Evolutionary conservation across 345 rosid species (phyloP).

Genomic region (Salix suchowensis): DNA sequence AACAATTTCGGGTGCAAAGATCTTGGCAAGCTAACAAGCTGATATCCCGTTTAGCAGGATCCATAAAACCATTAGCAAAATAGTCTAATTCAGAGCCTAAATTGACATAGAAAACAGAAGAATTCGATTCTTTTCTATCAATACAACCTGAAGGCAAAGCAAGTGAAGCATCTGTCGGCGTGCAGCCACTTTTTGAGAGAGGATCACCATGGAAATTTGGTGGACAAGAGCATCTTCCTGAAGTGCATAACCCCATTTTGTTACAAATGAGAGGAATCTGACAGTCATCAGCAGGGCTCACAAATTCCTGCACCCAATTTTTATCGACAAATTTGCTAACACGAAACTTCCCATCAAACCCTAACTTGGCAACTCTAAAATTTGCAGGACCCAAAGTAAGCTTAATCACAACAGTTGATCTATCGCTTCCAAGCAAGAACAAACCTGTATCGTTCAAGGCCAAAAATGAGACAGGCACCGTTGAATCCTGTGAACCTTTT

Average conservation of each 20-base stretch:
- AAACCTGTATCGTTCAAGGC: conserved; percentile 46
- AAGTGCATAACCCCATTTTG: conserved; percentile 49
- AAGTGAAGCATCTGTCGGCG: conserved; percentile 37
- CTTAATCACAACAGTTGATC: conserved; percentile 40
- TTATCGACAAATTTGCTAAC: conserved; percentile 43
- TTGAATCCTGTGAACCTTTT: not conserved
- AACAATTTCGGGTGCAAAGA: conserved; percentile 54
- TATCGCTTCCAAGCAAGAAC: conserved; percentile 53
- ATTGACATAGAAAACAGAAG: conserved; percentile 40
- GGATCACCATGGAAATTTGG: conserved; percentile 11
- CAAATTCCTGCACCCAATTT: conserved; percentile 39
- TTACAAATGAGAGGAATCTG: conserved; percentile 60
- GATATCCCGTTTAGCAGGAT: conserved; percentile 38
- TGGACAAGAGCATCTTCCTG: not conserved
- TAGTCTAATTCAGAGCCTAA: conserved; percentile 53
- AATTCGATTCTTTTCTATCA: conserved; percentile 25
- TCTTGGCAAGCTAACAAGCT: conserved; percentile 48
- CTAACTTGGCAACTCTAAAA: conserved; percentile 59
- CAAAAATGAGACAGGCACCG: no score
- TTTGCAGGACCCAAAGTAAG: conserved; percentile 37
- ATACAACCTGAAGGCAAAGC: conserved; percentile 57
- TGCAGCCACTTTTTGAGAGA: conserved; percentile 28
- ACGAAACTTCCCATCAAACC: conserved; percentile 47
- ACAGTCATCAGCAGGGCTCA: conserved; percentile 56
- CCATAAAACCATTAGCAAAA: conserved; percentile 47